Base-by-base conservation (phyloP, 192 early-diverging fungal genomes). In the Backusella australiensis region DNA sequence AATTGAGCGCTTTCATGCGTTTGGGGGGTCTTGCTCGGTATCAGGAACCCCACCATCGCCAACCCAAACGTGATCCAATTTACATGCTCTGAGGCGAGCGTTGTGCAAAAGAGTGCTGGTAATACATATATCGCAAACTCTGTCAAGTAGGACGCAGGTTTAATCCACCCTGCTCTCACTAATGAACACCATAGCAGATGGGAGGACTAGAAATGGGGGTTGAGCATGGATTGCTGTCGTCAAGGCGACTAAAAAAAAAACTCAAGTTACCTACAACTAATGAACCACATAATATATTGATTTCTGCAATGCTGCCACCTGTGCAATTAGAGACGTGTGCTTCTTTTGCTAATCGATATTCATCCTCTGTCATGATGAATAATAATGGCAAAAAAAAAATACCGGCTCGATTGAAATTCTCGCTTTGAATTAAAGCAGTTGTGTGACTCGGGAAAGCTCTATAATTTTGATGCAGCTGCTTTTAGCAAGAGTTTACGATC, bases 321-420 rank as follows among this genome's bases (percentile, higher is more conserved):
- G 75, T 78, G 65, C 85, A 84, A 29, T 85, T 82, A 3, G 88
- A 82, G 1, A 90, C 89, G 84, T 86, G 89, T 36, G 82, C 78
- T 67, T 89, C 89, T 78, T 90, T 86, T 23, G 78, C 88, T 23
- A 71, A 68, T 67, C 86, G 89, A 71, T 90, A 90, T 17, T 77
- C 52, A 15, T 80, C 73, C 34, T 74, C 72, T 26, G 56, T 59
- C 23, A 59, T 59, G 21, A 59, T 59, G 56, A 59, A 21, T 8
- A 14, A 59, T n/a, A 49, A 19, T 3, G 11, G 11, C 23, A 36
- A 32, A 39, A 29, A 44, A 44, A 44, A 4, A 44, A 14, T 0
- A 11, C 11, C 38, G 9, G 38, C 38, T 39, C 3, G 38, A 39
- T 39, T 39, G 38, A 39, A 39, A 39, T 39, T 39, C 9, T 39